Base-by-base conservation (phyloP, 164 flowering plant genomes). In the Macadamia integrifolia region DNA sequence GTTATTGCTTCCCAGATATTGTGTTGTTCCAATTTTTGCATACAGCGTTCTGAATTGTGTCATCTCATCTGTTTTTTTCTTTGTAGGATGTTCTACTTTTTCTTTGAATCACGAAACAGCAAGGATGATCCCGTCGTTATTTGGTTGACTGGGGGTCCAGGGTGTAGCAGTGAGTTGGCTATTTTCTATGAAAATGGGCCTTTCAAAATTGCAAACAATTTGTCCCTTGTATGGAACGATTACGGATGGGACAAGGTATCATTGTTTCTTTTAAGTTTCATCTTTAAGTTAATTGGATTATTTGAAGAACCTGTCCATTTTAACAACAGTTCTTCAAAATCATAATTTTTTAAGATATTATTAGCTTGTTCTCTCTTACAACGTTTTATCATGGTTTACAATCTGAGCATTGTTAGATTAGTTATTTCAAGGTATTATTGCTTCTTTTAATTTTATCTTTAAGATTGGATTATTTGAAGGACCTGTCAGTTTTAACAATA, bases 111-210 rank as follows among this genome's bases (percentile, higher is more conserved):
- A 10, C 69, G 81, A n/a, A 73, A 71, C 60, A 62, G 68, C 69
- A 64, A 48, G 15, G 61, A 50, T 6, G 80, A 78, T 58, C 85
- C 85, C 52, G 77, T 82, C 62, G 83, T 82, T 15, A 77, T 82
- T 3, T 82, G 85, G 85, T 67, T 82, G 68, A 80, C 83, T 28
- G 85, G 85, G 30, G 85, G 85, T 14, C 85, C 85, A 11, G 85
- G 83, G 4, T 82, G 85, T 68, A 74, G 83, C 71, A 76, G 83
- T 68, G 81, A 78, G 60, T 30, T 82, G 28, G 85, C 83, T 32
- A 66, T 80, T 69, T 82, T 82, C 62, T 82, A 80, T 66, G 83
- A 82, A 73, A 80, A 80, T 64, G 85, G 85, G 8, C 85, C 85
- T 46, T 81, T 78, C 61, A 69, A 61, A 2, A 70, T 81, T 50